Evolutionary conservation across 2,329 filamentous ascomycete genomes (phyloP).

Genomic region (Aurifilum marmelostoma): DNA sequence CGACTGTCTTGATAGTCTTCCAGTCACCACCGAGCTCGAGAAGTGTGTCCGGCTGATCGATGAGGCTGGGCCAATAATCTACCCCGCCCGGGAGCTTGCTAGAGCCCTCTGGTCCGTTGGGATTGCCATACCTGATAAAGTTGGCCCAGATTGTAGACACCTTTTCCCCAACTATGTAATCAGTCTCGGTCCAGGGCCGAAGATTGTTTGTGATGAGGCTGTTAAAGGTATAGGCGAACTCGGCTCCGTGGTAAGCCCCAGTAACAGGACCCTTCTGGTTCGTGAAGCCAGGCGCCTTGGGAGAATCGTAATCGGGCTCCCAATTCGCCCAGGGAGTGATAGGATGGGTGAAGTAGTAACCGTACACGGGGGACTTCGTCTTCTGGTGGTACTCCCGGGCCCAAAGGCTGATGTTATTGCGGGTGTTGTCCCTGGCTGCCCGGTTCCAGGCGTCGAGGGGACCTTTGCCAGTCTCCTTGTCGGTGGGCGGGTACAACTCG

Average conservation of each 20-base stretch:
- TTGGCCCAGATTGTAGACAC: slow-evolving; percentile 6
- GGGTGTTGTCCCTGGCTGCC: slow-evolving; percentile 10
- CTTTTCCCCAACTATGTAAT: neutral
- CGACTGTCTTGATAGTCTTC: slow-evolving; percentile 4
- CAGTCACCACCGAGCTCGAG: slow-evolving; percentile 10
- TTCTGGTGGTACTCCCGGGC: slow-evolving; percentile 13
- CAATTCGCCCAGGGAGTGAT: slow-evolving; percentile 12
- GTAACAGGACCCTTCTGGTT: slow-evolving; percentile 8
- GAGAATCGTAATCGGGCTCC: slow-evolving; percentile 2
- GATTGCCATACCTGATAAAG: slow-evolving; percentile 6
- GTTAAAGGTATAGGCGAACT: slow-evolving; percentile 13
- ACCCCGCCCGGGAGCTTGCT: neutral
- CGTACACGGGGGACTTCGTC: slow-evolving; percentile 9
- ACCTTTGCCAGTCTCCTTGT: slow-evolving; percentile 12
- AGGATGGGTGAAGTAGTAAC: slow-evolving; percentile 9
- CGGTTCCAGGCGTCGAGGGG: slow-evolving; percentile 12
- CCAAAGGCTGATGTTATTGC: slow-evolving; percentile 13
- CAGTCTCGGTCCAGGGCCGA: neutral
- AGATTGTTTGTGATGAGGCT: slow-evolving; percentile 8
- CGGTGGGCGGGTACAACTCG: slow-evolving; percentile 4
- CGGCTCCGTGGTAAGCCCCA: slow-evolving; percentile 8
- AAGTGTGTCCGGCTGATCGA: slow-evolving; percentile 6
- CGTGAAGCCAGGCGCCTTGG: slow-evolving; percentile 7
- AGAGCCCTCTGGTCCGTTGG: neutral
- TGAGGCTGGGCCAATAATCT: slow-evolving; percentile 5